Conservation (phyloP, 2,329 filamentous ascomycete species). For the Trichothecium sympodiale region DNA sequence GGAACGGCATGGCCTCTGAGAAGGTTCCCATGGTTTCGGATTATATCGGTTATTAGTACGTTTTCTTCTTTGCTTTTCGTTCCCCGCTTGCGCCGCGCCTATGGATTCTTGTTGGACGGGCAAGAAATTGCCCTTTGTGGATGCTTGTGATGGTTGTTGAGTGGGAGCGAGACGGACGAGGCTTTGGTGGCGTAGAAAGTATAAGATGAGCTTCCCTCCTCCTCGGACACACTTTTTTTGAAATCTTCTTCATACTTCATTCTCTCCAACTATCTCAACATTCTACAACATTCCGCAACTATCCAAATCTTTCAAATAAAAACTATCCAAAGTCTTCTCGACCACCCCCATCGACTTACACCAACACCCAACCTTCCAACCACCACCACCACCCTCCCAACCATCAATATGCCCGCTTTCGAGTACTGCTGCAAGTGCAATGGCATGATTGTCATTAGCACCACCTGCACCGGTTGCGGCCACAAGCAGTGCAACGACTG, state of each 20-base stretch:
- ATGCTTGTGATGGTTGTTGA: too few species aligned
- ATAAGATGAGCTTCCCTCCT: constrained; percentile 1
- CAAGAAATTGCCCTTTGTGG: too few species aligned
- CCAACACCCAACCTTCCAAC: constrained; percentile 6
- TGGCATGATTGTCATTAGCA: constrained; percentile 46
- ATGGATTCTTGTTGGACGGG: too few species aligned
- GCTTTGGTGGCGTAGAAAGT: neutral
- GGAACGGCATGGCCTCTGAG: too few species aligned
- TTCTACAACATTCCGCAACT: neutral
- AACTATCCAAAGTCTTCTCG: neutral
- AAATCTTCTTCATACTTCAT: neutral
- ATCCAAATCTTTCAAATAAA: too few species aligned
- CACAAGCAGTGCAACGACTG: constrained; percentile 40
- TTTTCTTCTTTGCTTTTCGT: too few species aligned
- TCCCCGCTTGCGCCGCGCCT: too few species aligned
- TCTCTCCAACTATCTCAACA: neutral
- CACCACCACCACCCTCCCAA: constrained; percentile 3
- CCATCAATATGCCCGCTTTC: constrained; percentile 29
- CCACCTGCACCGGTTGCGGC: constrained; percentile 36
- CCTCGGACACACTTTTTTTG: neutral
- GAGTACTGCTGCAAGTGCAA: constrained; percentile 46
- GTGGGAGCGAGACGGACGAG: too few species aligned
- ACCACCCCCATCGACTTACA: constrained; percentile 2
- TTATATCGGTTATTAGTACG: too few species aligned
- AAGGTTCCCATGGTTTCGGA: too few species aligned